These are phyloP conservation scores for Yamadazyma laniorum DNA, from an alignment of 805 yeast genomes.

Conservation along the genomic window DNA sequence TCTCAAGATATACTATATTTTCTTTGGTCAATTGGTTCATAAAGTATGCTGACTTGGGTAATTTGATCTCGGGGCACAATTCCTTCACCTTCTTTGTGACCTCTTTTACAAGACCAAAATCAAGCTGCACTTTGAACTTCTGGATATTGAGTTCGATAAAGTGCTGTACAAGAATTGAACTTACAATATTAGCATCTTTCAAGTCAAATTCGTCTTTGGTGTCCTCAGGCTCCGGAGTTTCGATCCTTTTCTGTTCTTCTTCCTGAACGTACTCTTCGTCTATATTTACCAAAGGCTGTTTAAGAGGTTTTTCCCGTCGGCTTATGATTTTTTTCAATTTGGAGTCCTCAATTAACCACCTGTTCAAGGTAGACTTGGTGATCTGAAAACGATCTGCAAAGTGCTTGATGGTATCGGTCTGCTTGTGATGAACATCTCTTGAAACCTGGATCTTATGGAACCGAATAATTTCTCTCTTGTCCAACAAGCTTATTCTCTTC, in stretches of 20 bases:
- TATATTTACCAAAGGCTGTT: neutral
- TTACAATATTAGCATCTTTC: slow-evolving; percentile 8
- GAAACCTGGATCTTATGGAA: slow-evolving; percentile 20
- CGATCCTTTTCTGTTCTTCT: neutral
- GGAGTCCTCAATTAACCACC: slow-evolving; percentile 17
- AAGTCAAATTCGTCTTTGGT: slow-evolving; percentile 4
- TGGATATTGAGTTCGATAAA: neutral
- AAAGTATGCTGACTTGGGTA: neutral
- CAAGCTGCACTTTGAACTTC: neutral
- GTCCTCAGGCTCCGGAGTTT: neutral
- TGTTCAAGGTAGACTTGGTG: slow-evolving; percentile 17
- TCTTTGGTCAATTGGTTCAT: slow-evolving; percentile 6
- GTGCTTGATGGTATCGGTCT: slow-evolving; percentile 18
- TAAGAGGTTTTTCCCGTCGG: neutral
- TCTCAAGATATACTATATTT: slow-evolving; percentile 10
- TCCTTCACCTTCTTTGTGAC: neutral
- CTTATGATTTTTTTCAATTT: neutral
- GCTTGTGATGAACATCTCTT: slow-evolving; percentile 20
- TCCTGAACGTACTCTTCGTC: neutral
- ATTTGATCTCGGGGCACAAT: neutral
- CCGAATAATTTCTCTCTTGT: slow-evolving; percentile 17
- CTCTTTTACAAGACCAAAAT: neutral
- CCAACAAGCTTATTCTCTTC: slow-evolving; percentile 13
- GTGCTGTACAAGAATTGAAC: slow-evolving; percentile 2
- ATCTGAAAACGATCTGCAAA: slow-evolving; percentile 14